phyloP scores from a whole-genome alignment of 345 rosid genomes.

The Populus pruinosa region DNA sequence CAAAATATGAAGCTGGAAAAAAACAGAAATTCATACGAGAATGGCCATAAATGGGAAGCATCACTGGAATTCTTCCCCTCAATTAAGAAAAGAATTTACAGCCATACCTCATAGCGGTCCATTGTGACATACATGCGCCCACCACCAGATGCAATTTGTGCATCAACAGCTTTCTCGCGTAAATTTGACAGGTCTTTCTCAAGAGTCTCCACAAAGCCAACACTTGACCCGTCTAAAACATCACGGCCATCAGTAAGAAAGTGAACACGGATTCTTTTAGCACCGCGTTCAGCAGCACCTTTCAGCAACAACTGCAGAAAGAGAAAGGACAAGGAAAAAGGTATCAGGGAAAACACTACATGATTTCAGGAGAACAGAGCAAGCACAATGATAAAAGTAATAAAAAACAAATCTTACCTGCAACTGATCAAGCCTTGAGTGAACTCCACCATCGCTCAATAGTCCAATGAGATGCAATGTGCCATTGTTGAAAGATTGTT shows the following conservation, averaged over 20 bases:
- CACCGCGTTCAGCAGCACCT: slow-evolving; percentile 80
- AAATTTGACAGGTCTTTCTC: slow-evolving; percentile 60
- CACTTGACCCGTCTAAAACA: slow-evolving; percentile 90
- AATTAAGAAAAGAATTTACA: background rate
- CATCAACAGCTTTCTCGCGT: slow-evolving; percentile 78
- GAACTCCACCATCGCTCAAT: slow-evolving; percentile 96
- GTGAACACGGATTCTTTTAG: slow-evolving; percentile 87
- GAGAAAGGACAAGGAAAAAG: background rate
- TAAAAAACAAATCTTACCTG: slow-evolving; percentile 39
- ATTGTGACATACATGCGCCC: slow-evolving; percentile 97
- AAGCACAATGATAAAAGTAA: background rate
- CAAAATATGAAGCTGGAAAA: background rate
- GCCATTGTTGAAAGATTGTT: slow-evolving; percentile 48
- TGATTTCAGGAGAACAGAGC: background rate
- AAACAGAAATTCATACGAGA: background rate
- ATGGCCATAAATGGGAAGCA: background rate
- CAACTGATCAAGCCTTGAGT: slow-evolving; percentile 89
- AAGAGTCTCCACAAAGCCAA: slow-evolving; percentile 78
- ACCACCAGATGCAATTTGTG: slow-evolving; percentile 94
- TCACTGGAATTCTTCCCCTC: background rate
- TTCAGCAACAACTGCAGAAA: slow-evolving; percentile 68
- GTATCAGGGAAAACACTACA: background rate
- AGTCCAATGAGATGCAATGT: slow-evolving; percentile 88
- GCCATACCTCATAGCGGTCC: slow-evolving; percentile 87
- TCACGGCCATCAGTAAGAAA: slow-evolving; percentile 96